Evolutionary conservation across 202 grass and related monocot genomes (phyloP), one percentile per base, ranked within the genome.

Genomic region (Digitaria exilis): DNA sequence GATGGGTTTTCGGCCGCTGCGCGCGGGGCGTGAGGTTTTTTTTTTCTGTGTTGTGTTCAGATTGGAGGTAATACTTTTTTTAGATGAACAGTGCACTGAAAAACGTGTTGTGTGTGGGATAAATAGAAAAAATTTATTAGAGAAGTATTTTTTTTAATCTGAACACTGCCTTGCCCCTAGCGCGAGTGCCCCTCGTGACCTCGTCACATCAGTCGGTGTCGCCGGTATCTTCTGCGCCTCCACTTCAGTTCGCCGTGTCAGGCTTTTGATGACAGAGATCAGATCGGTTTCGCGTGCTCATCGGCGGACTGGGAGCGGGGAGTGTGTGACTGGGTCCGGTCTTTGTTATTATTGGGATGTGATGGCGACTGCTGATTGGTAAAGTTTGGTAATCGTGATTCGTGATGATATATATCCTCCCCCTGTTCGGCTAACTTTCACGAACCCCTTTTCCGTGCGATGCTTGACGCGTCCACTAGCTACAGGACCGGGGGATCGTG

Each of bases 341-440:
- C 15, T 18, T 18, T n/a, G 56, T 48, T 63, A 78, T 60, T 25
- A 63, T 35, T 69, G 25, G 63, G 34, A 65, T 81, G 37, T 14
- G 78, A 82, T 0, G 18, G 46, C 54, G 83, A 82, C 57, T 3
- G 1, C n/a, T 43, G 71, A 51, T 72, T 42, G 87, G 61, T 42
- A 56, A 71, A 79, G 45, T 63, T 89, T 62, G 59, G 75, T 58
- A 54, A 65, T 17, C 78, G 41, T 41, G 65, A 25, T n/a, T n/a
- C n/a, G n/a, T 39, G 14, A 21, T 25, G 62, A 45, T 69, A 51
- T 61, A 21, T 29, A 39, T 7, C 3, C 21, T 59, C 76, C n/a
- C 82, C 55, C 32, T 80, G 82, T 70, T 80, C 69, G 76, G 82
- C 52, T 67, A 59, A 50, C 69, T 70, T 60, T 50, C 26, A 65